Evolutionary conservation across 257 asterid species (phyloP).

Genomic region (Rhazya stricta): DNA sequence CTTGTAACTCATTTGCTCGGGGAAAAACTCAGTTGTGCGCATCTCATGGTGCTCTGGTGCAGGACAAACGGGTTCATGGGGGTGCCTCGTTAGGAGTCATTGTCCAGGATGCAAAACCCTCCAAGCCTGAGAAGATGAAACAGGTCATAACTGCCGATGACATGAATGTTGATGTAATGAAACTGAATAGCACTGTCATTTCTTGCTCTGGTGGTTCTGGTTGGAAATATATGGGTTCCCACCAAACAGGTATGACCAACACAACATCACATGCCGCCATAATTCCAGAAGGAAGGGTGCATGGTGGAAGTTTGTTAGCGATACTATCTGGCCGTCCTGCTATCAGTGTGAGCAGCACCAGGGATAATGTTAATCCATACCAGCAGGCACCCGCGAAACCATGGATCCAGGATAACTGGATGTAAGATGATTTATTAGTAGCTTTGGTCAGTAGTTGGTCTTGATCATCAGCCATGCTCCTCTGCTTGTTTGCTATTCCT

Average conservation of each 20-base stretch:
- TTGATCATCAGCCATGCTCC: background rate
- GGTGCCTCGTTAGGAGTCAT: slow-evolving; percentile 54
- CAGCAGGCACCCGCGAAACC: slow-evolving; percentile 33
- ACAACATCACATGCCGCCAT: slow-evolving; percentile 21
- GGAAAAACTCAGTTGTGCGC: slow-evolving; percentile 74
- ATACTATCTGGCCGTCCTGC: slow-evolving; percentile 38
- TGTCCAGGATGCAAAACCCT: slow-evolving; percentile 36
- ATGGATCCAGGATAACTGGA: slow-evolving; percentile 45
- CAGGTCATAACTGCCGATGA: slow-evolving; percentile 30
- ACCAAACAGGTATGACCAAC: slow-evolving; percentile 27
- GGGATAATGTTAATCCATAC: slow-evolving; percentile 30
- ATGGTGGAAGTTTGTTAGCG: slow-evolving; percentile 83
- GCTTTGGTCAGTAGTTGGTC: background rate
- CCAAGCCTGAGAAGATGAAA: slow-evolving; percentile 31
- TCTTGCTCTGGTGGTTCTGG: slow-evolving; percentile 25
- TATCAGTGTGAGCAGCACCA: slow-evolving; percentile 29
- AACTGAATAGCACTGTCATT: slow-evolving; percentile 26
- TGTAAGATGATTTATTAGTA: slow-evolving; percentile 35
- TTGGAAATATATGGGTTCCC: slow-evolving; percentile 26
- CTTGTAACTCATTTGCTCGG: slow-evolving; percentile 66
- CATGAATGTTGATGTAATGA: slow-evolving; percentile 26
- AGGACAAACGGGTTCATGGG: slow-evolving; percentile 85
- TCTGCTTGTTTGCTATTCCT: background rate
- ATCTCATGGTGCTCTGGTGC: slow-evolving; percentile 68
- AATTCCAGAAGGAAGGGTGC: slow-evolving; percentile 92